Percentiles rank a stretch among this genome's conserved stretches.
Evolutionary conservation across 192 early-diverging fungal species (phyloP).

Genomic region (Gigaspora rosea): DNA sequence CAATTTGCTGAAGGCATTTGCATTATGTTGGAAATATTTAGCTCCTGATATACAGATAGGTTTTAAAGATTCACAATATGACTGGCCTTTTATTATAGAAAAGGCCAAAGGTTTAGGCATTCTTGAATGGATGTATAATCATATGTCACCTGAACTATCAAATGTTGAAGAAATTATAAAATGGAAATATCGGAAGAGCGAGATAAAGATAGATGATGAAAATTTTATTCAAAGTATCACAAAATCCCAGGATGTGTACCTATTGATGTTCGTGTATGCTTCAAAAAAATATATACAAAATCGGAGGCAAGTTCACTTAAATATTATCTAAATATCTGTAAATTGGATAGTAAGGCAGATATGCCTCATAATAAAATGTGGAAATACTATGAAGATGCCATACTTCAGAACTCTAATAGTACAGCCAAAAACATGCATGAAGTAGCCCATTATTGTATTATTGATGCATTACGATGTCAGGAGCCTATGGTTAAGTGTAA

Average conservation of each 20-base stretch:
- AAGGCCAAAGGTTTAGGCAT: slow-evolving; percentile 13
- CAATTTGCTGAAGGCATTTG: background rate
- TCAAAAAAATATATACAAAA: too few relatives aligned
- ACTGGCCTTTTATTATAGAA: slow-evolving; percentile 14
- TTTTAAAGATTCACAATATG: background rate
- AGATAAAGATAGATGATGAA: slow-evolving; percentile 1
- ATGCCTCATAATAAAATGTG: too few relatives aligned
- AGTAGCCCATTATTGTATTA: too few relatives aligned
- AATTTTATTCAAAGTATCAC: slow-evolving; percentile 8
- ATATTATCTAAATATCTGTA: too few relatives aligned
- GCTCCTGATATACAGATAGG: background rate
- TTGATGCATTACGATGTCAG: too few relatives aligned
- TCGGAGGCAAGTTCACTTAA: too few relatives aligned
- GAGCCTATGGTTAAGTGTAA: too few relatives aligned
- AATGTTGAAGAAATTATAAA: background rate
- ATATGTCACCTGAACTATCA: background rate
- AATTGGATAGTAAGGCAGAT: too few relatives aligned
- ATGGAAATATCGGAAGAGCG: background rate
- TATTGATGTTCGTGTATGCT: background rate
- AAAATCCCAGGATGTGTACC: slow-evolving; percentile 11
- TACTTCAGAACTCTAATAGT: too few relatives aligned
- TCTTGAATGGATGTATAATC: slow-evolving; percentile 25
- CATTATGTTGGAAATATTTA: slow-evolving; percentile 13
- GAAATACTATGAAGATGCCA: too few relatives aligned
- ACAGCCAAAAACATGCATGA: too few relatives aligned